Percentiles rank a stretch among this genome's conserved stretches.
Conservation (phyloP, 495 filamentous ascomycete genomes). For the Annulohypoxylon maeteangense region DNA sequence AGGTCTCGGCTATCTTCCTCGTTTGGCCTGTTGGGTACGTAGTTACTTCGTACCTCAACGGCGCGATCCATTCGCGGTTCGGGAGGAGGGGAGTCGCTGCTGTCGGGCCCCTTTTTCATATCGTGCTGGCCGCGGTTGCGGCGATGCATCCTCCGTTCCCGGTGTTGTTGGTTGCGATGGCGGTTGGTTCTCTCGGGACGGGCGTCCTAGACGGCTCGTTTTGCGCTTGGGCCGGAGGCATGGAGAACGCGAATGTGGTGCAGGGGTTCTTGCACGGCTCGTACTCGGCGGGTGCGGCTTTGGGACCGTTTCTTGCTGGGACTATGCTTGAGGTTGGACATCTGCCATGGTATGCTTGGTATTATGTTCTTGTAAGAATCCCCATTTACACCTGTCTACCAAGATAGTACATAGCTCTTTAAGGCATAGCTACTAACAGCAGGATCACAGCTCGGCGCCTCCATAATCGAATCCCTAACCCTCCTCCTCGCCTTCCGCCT, state of each 20-base stretch:
- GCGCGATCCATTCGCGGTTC: constrained; percentile 55
- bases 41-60: constrained; percentile 67
- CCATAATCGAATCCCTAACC: constrained; percentile 64
- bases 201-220: constrained; percentile 71
- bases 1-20: constrained; percentile 78
- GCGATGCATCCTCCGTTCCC: constrained; percentile 72
- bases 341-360: constrained; percentile 65
- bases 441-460: constrained; percentile 60
- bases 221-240: constrained; percentile 75
- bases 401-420: background rate
- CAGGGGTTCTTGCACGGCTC: constrained; percentile 70
- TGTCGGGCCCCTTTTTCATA: constrained; percentile 65
- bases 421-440: background rate
- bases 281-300: constrained; percentile 73
- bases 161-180: constrained; percentile 68
- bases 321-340: constrained; percentile 61
- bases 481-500: constrained; percentile 67
- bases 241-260: constrained; percentile 68
- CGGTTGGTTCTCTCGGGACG: constrained; percentile 68
- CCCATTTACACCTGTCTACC: background rate
- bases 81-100: constrained; percentile 74
- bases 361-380: constrained; percentile 54
- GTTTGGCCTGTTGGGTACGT: constrained; percentile 76
- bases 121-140: constrained; percentile 71
- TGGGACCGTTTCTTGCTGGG: constrained; percentile 74